A percentile compares a stretch with the other conserved stretches of the same genome.
These are phyloP conservation scores for Sisymbrium altissimum DNA, from an alignment of 345 rosid genomes.

Conservation along the genomic window DNA sequence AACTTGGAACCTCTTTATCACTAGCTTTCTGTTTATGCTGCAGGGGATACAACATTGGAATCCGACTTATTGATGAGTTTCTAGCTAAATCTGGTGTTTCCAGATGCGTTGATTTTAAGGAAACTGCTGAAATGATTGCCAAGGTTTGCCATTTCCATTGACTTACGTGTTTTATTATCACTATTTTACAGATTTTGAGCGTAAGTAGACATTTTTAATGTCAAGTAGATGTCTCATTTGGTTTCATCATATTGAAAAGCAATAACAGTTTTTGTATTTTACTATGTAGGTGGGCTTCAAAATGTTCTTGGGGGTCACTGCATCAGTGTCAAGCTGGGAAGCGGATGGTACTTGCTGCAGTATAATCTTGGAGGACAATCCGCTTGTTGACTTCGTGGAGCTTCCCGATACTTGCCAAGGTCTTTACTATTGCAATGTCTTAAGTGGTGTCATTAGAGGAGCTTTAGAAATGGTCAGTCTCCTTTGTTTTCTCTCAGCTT, in stretches of 20 bases:
- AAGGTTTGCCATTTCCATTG: conserved; percentile 45
- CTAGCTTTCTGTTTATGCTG: too few species aligned
- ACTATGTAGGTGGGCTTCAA: conserved; percentile 72
- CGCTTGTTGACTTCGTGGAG: conserved; percentile 86
- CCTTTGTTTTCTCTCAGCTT: not conserved
- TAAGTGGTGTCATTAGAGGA: conserved; percentile 86
- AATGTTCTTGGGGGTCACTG: conserved; percentile 89
- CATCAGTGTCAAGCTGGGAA: conserved; percentile 80
- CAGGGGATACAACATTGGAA: conserved; percentile 93
- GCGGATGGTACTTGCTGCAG: conserved; percentile 80
- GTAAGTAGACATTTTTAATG: too few species aligned
- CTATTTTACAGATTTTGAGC: too few species aligned
- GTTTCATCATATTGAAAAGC: not conserved
- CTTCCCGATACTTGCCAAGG: conserved; percentile 94
- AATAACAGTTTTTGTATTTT: not conserved
- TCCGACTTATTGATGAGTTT: conserved; percentile 79
- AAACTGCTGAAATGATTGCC: conserved; percentile 84
- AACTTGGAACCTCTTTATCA: too few species aligned
- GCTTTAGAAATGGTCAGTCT: conserved; percentile 83
- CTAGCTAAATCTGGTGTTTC: conserved; percentile 81
- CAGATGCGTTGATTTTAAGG: conserved; percentile 85
- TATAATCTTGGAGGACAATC: conserved; percentile 82
- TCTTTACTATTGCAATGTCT: conserved; percentile 77
- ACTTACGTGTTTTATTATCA: not conserved
- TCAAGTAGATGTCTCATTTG: not conserved